A percentile compares a stretch with the other conserved stretches of the same genome.
Evolutionary conservation across 768 basidiomycete species (phyloP).

Genomic region (Lepiota venenata): DNA sequence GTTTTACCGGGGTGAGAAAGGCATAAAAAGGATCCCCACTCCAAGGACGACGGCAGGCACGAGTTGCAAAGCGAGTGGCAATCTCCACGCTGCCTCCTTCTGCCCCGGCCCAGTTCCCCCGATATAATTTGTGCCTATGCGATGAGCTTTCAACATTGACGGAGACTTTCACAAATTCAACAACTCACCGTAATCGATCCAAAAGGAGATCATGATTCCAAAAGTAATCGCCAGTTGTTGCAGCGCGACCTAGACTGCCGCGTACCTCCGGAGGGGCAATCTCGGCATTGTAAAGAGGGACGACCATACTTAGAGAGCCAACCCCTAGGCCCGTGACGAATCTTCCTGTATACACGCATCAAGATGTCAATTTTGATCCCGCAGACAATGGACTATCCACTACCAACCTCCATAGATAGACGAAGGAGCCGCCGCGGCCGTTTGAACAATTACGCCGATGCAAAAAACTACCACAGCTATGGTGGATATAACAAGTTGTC

Average conservation of each 20-base stretch:
- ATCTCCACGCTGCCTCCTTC: conserved; percentile 69
- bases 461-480: conserved; percentile 58
- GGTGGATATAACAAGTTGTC: not conserved
- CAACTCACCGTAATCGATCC: conserved; percentile 45
- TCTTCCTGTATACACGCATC: conserved; percentile 37
- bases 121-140: conserved; percentile 64
- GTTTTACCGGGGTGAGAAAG: conserved; percentile 67
- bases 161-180: not conserved
- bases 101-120: conserved; percentile 58
- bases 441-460: conserved; percentile 74
- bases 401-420: conserved; percentile 61
- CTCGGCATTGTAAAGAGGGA: conserved; percentile 73
- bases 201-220: conserved; percentile 66
- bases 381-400: not conserved
- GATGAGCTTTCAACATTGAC: conserved; percentile 39
- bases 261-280: conserved; percentile 80
- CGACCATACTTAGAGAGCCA: conserved; percentile 79
- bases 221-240: conserved; percentile 84
- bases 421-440: conserved; percentile 48
- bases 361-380: not conserved
- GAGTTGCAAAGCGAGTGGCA: conserved; percentile 72
- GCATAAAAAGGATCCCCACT: conserved; percentile 71
- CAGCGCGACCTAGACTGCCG: conserved; percentile 74
- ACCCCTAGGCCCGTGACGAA: conserved; percentile 81
- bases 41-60: conserved; percentile 72